These are phyloP conservation scores for Sapria himalayana DNA, from an alignment of 345 rosid species.

Conservation along the genomic window DNA sequence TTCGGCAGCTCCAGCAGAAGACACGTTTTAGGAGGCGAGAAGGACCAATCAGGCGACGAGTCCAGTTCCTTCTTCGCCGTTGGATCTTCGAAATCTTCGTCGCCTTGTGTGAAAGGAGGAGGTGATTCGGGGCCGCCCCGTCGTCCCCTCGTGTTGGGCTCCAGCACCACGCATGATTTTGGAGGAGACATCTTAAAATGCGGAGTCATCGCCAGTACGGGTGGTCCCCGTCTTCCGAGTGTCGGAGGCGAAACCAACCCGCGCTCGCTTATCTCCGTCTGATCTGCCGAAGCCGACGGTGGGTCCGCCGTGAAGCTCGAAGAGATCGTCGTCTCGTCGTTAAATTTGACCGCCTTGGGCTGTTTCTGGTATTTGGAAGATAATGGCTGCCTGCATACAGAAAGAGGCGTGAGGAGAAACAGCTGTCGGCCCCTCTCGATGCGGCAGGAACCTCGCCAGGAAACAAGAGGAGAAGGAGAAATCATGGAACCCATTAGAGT, in stretches of 20 bases:
- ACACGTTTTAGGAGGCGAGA: slow-evolving; percentile 86
- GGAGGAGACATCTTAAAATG: slow-evolving; percentile 63
- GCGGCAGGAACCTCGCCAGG: slow-evolving; percentile 53
- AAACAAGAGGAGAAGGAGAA: slow-evolving; percentile 86
- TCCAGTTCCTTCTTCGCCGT: slow-evolving; percentile 23
- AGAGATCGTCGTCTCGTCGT: too few species aligned
- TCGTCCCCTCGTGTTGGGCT: slow-evolving; percentile 22
- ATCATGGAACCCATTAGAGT: slow-evolving; percentile 25
- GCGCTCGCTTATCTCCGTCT: too few species aligned
- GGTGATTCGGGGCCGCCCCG: too few species aligned
- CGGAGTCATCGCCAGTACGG: slow-evolving; percentile 47
- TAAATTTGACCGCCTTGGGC: too few species aligned
- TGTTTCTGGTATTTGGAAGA: slow-evolving; percentile 24
- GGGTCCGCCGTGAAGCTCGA: slow-evolving; percentile 13
- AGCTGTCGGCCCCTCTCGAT: slow-evolving; percentile 51
- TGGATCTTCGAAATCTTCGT: slow-evolving; percentile 24
- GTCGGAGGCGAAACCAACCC: slow-evolving; percentile 23
- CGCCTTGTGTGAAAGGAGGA: too few species aligned
- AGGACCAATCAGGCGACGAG: slow-evolving; percentile 54
- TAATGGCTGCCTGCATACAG: slow-evolving; percentile 30
- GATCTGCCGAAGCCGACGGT: slow-evolving; percentile 12
- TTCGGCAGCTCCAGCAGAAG: slow-evolving; percentile 40
- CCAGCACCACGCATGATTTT: slow-evolving; percentile 49
- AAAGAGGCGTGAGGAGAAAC: slow-evolving; percentile 70
- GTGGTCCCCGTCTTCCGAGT: slow-evolving; percentile 14